phyloP scores from a whole-genome alignment of 306 rosid species.

The Lotus japonicus region DNA sequence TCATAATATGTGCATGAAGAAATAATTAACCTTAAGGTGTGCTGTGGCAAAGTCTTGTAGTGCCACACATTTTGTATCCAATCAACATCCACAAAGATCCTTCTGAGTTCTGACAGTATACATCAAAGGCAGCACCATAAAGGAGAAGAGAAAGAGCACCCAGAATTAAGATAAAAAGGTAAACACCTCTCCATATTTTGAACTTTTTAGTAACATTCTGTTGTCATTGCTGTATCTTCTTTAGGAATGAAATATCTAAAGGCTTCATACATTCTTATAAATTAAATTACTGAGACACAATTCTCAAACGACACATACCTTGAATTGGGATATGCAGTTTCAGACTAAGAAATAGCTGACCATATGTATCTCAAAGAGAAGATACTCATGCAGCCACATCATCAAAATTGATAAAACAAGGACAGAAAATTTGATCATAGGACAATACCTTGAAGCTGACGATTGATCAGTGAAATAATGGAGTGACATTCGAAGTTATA shows the following conservation, averaged over 20 bases:
- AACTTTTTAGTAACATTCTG: slow-evolving; percentile 29
- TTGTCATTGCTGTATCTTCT: slow-evolving; percentile 31
- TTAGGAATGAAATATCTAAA: slow-evolving; percentile 9
- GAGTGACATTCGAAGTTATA: too few species aligned
- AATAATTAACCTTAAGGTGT: too few species aligned
- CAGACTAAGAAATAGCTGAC: slow-evolving; percentile 25
- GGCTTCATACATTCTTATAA: slow-evolving; percentile 14
- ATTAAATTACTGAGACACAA: not conserved
- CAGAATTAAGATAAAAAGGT: slow-evolving; percentile 27
- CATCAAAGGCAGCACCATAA: slow-evolving; percentile 30
- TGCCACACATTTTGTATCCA: too few species aligned
- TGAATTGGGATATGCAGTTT: slow-evolving; percentile 1
- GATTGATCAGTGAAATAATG: not conserved
- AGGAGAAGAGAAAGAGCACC: slow-evolving; percentile 46
- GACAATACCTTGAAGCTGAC: not conserved
- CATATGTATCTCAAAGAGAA: slow-evolving; percentile 27
- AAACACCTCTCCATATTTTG: slow-evolving; percentile 42
- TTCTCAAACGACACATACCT: not conserved
- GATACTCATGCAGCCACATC: slow-evolving; percentile 28
- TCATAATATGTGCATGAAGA: too few species aligned
- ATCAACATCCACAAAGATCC: too few species aligned
- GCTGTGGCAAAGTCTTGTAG: too few species aligned
- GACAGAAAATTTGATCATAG: slow-evolving; percentile 24
- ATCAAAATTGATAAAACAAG: slow-evolving; percentile 19
- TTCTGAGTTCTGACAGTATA: too few species aligned